Conservation (phyloP, 2,329 filamentous ascomycete species). For the Helotiales sp. region DNA sequence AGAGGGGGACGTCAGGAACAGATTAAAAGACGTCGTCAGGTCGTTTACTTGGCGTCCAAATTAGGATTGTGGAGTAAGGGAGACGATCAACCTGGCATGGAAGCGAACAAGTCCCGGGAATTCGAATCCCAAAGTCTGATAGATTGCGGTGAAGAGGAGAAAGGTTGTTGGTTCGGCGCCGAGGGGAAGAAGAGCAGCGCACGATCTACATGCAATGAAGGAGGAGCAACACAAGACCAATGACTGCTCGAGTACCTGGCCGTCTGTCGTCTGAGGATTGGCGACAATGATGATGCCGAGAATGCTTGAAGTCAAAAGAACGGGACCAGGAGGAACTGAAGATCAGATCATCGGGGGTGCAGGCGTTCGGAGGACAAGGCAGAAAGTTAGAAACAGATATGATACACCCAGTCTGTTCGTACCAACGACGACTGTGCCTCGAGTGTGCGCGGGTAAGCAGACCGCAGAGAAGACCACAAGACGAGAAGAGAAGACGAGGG, state of each 20-base stretch:
- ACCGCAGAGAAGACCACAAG: not conserved
- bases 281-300: not conserved
- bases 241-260: not conserved
- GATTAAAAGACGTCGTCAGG: conserved; percentile 11
- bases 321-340: not conserved
- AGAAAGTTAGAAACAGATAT: conserved; percentile 9
- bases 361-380: not conserved
- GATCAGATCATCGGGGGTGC: not conserved
- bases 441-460: conserved; percentile 3
- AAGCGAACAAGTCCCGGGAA: not conserved
- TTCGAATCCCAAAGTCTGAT: no score
- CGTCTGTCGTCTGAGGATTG: not conserved
- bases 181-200: conserved; percentile 1
- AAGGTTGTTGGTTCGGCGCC: not conserved
- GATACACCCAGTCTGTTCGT: conserved; percentile 6
- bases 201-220: conserved; percentile 6
- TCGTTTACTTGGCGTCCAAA: conserved; percentile 8
- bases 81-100: not conserved
- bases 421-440: no score
- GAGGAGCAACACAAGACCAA: conserved; percentile 1
- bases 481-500: not conserved
- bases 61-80: conserved; percentile 11
- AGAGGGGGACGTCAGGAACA: conserved; percentile 9
- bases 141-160: no score
- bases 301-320: not conserved